Evolutionary conservation across 2,329 filamentous ascomycete species (phyloP), one percentile per base, ranked within the genome.

Genomic region (Penicillium sp.): DNA sequence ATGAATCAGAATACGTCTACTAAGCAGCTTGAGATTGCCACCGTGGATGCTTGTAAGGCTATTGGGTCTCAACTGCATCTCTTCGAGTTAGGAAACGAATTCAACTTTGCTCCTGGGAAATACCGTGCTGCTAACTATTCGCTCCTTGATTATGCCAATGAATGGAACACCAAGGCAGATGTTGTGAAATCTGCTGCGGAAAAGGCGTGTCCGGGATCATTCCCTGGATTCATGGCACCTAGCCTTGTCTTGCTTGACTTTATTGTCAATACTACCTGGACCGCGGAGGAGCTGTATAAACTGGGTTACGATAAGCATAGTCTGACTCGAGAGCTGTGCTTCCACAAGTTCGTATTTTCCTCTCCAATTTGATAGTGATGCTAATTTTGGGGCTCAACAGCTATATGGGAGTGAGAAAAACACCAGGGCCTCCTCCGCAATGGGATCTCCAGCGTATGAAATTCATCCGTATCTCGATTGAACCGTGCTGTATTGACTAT

Each of bases 1-100:
- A 52, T 54, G 45, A 48, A 44, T 21, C 55, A 60, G 13, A 61
- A 56, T 9, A 43, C 9, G 5, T 57, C 59, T 0, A 29, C 43
- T 2, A 22, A 54, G 11, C 54, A 57, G 18, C 54, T 57, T 8
- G 22, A 48, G 8, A 31, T 42, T 11, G 45, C 52, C 16, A 49
- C 55, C 4, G 16, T 48, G 2, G 48, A 43, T 36, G 53, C 57
- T 1, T 60, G 55, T 24, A 52, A 43, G 6, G 39, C 50, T 1
- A 51, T 62, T 13, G 55, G 55, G 5, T n/a, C 49, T 3, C 32
- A 54, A 3, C 24, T 62, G 9, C 27, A 52, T 5, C 54, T 58
- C 1, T 55, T 49, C 5, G 59, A 62, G 29, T n/a, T 58, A 10
- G 57, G 57, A 9, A 62, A 62, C 38, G 59, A 62, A 24, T 55